These are phyloP conservation scores for Nemania sp. DNA, from an alignment of 2,329 filamentous ascomycete species.

Conservation along the genomic window DNA sequence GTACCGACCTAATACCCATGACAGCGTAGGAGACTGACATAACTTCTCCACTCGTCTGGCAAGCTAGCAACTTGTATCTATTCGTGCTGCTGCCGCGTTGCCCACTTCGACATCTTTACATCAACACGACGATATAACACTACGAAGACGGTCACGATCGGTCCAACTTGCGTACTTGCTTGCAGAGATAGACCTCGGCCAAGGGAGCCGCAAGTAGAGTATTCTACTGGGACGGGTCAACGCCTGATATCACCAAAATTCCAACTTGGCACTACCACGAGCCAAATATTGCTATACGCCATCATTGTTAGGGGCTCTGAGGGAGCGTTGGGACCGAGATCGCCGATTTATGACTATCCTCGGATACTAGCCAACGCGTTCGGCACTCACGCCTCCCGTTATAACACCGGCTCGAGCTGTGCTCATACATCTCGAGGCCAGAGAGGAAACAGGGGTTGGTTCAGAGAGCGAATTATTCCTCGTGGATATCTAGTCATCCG, in stretches of 20 bases:
- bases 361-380: neutral
- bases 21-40: slow-evolving; percentile 38
- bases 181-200: slow-evolving; percentile 12
- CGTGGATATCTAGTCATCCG: neutral
- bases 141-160: slow-evolving; percentile 20
- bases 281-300: slow-evolving; percentile 14
- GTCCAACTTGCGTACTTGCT: slow-evolving; percentile 9
- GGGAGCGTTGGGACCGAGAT: slow-evolving; percentile 17
- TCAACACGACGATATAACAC: slow-evolving; percentile 33
- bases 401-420: slow-evolving; percentile 8
- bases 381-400: neutral
- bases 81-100: slow-evolving; percentile 26
- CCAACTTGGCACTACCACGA: slow-evolving; percentile 15
- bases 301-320: neutral
- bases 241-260: slow-evolving; percentile 19
- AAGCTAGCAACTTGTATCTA: slow-evolving; percentile 31
- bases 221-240: slow-evolving; percentile 8
- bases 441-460: slow-evolving; percentile 10
- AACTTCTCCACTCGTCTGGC: slow-evolving; percentile 37
- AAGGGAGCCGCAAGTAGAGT: slow-evolving; percentile 16
- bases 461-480: neutral
- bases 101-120: slow-evolving; percentile 29
- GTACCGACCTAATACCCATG: slow-evolving; percentile 40
- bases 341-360: slow-evolving; percentile 10
- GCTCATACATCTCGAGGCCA: slow-evolving; percentile 5